Conservation (phyloP, 768 basidiomycete species). For the Boletus vinaceobasis region DNA sequence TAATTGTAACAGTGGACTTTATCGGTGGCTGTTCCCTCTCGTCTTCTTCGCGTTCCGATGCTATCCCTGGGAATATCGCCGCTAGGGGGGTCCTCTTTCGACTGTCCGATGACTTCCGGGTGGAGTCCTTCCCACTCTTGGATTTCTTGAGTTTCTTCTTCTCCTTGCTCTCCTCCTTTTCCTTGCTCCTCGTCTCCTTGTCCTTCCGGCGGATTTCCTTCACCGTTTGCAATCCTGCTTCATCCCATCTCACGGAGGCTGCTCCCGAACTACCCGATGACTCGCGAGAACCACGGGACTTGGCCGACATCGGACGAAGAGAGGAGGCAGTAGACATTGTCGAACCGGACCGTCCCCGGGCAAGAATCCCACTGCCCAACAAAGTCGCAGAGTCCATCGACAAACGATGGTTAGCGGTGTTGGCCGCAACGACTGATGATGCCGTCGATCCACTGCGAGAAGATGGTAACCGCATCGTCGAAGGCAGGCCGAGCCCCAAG, state of each 20-base stretch:
- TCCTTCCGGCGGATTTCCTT: conserved; percentile 44
- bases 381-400: conserved; percentile 33
- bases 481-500: conserved; percentile 60
- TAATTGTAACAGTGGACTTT: conserved; percentile 38
- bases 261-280: conserved; percentile 41
- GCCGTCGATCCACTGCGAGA: conserved; percentile 34
- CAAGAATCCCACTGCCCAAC: conserved; percentile 29
- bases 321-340: conserved; percentile 42
- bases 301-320: conserved; percentile 45
- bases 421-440: conserved; percentile 30
- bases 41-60: conserved; percentile 17
- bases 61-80: conserved; percentile 55
- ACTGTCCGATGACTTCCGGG: conserved; percentile 47
- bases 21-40: background rate
- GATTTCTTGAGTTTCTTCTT: conserved; percentile 31
- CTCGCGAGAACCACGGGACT: conserved; percentile 38
- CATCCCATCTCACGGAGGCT: conserved; percentile 50
- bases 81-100: conserved; percentile 51
- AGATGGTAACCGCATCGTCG: conserved; percentile 46
- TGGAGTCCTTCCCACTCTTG: conserved; percentile 33
- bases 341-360: conserved; percentile 37
- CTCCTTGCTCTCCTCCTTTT: conserved; percentile 28
- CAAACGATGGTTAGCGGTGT: conserved; percentile 15
- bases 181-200: conserved; percentile 35
- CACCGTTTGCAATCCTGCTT: conserved; percentile 45